Conservation (phyloP, 2,329 filamentous ascomycete genomes). For the Microdochium nivale region DNA sequence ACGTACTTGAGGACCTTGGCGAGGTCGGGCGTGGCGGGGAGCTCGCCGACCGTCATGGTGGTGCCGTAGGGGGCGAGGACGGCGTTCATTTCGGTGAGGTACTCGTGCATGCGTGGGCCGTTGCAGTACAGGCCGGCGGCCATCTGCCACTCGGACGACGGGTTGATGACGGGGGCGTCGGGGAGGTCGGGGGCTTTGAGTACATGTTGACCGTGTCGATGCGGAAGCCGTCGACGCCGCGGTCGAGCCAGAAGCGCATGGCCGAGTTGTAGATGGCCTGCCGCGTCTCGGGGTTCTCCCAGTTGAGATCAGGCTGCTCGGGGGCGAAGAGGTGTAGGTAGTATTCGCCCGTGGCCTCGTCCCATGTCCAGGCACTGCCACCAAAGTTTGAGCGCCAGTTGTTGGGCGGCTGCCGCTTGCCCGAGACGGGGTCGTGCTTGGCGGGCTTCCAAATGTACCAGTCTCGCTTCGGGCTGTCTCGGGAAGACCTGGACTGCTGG, state of each 20-base stretch:
- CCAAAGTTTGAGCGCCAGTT: conserved; percentile 34
- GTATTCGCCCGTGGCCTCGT: conserved; percentile 39
- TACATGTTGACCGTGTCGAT: conserved; percentile 63
- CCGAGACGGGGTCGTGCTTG: conserved; percentile 22
- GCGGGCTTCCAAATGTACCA: conserved; percentile 48
- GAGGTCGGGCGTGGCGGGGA: conserved; percentile 36
- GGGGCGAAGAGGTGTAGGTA: conserved; percentile 62
- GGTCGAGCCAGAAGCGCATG: conserved; percentile 67
- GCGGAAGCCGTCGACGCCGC: conserved; percentile 57
- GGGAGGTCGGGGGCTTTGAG: conserved; percentile 51
- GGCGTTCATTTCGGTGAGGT: conserved; percentile 38
- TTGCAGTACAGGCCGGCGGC: conserved; percentile 38
- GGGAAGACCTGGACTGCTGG: conserved; percentile 40
- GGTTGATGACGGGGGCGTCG: conserved; percentile 33
- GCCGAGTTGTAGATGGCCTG: conserved; percentile 57
- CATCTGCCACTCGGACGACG: conserved; percentile 22
- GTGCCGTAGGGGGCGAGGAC: conserved; percentile 38
- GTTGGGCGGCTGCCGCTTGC: conserved; percentile 29
- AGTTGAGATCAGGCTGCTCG: conserved; percentile 71
- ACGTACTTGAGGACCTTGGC: conserved; percentile 37
- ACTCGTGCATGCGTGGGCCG: conserved; percentile 46
- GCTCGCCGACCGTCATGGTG: conserved; percentile 48
- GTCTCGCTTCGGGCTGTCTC: conserved; percentile 38
- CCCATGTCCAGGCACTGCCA: conserved; percentile 39
- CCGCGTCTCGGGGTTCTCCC: conserved; percentile 60